A percentile compares a stretch with the other conserved stretches of the same genome.
Evolutionary conservation across 106 monocot species (phyloP).

Genomic region (Cymbidium sinense): DNA sequence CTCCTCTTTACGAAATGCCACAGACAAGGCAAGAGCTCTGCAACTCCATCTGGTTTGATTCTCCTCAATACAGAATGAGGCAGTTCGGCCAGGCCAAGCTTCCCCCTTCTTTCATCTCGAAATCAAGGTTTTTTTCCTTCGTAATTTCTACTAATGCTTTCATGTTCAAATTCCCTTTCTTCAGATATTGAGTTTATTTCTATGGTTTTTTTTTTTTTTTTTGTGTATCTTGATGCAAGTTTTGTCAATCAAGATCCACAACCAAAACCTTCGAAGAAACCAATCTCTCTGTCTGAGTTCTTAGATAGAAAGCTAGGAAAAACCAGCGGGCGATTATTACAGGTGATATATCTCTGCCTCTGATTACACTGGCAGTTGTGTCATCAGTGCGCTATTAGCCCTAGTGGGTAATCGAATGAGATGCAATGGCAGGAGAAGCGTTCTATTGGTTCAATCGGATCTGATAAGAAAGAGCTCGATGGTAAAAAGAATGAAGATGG

Average conservation of each 20-base stretch:
- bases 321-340: slow-evolving; percentile 20
- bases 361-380: no score
- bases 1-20: background rate
- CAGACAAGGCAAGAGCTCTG: no score
- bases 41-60: background rate
- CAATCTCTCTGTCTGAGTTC: slow-evolving; percentile 48
- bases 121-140: slow-evolving; percentile 23
- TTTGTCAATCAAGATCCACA: slow-evolving; percentile 10
- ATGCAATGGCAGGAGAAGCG: slow-evolving; percentile 38
- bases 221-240: slow-evolving; percentile 5
- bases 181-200: background rate
- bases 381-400: background rate
- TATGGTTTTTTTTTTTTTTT: background rate
- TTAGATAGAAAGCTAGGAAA: slow-evolving; percentile 44
- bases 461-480: slow-evolving; percentile 5
- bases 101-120: slow-evolving; percentile 24
- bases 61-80: slow-evolving; percentile 10
- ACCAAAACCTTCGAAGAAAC: slow-evolving; percentile 24
- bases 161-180: background rate
- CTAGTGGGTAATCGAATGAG: background rate
- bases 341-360: slow-evolving; percentile 12
- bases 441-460: slow-evolving; percentile 41
- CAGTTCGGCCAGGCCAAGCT: slow-evolving; percentile 53
- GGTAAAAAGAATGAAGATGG: slow-evolving; percentile 8
- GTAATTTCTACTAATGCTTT: background rate